Evolutionary conservation across 2,329 filamentous ascomycete species (phyloP), one percentile per base, ranked within the genome.

Genomic region (Arthrinium phaeospermum): DNA sequence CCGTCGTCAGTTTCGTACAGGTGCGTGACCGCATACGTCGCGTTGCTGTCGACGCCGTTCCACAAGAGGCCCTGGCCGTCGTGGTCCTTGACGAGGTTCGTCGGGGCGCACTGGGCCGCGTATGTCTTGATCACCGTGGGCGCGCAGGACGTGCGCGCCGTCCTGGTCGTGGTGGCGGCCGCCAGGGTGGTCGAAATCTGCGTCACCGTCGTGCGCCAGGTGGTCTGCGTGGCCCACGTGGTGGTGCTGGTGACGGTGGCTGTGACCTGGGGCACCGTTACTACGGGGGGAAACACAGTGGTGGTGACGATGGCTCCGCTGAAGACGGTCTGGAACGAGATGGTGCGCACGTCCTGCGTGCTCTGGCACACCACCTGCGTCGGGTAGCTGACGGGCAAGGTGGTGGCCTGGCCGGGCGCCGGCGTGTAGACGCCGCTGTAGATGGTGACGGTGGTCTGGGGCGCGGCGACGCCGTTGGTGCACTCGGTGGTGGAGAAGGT

Each of bases 371-470:
- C 30, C 22, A 77, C 73, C 34, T 72, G 44, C 5, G 76, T 74
- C 6, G 72, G 71, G 51, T 77, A 78, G 3, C 75, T 71, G 34
- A 70, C 64, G 7, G 78, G 75, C 13, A 73, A 44, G 1, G 71
- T 67, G 3, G 77, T 78, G 30, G 74, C 72, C 57, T 79, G 78
- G 8, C 78, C 77, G 5, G 75, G 45, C 2, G 76, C 68, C 0
- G 78, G 77, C 1, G 71, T 72, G 72, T 79, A 79, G 30, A 30
- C 74, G 34, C 78, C 78, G 37, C 70, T 77, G 72, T 78, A 79
- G 67, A 75, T 70, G 4, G 77, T 79, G 51, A 77, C 76, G 22
- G 75, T 70, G n/a, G 75, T 69, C 27, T 30, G 51, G 13, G 47
- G 75, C 75, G 1, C 68, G 2, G 1, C 68, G 2, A 75, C 71